Conservation (phyloP, 1,284 basidiomycete species). For the Cutaneotrichosporon cutaneum region DNA sequence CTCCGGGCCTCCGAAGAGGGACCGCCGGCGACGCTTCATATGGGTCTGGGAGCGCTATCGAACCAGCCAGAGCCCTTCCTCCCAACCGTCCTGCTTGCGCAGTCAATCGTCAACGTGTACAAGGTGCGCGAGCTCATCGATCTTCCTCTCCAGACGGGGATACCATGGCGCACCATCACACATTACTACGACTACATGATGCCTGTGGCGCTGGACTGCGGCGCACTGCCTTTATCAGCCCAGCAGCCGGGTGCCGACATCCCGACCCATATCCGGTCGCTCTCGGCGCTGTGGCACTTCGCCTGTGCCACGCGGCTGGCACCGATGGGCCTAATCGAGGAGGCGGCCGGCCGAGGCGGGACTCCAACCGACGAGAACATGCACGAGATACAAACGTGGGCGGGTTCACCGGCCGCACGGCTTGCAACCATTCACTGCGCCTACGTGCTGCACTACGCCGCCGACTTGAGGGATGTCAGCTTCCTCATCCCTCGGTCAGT, state of each 20-base stretch:
- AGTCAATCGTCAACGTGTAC: conserved; percentile 15
- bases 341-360: conserved; percentile 12
- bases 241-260: background rate
- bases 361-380: conserved; percentile 1
- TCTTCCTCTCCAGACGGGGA: background rate
- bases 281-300: conserved; percentile 16
- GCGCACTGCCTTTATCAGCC: background rate
- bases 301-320: conserved; percentile 11
- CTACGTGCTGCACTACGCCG: conserved; percentile 4
- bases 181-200: conserved; percentile 11
- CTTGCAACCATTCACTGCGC: conserved; percentile 14
- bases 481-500: conserved; percentile 16
- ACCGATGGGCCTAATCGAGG: conserved; percentile 11
- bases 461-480: conserved; percentile 11
- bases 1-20: background rate
- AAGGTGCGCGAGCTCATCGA: conserved; percentile 5
- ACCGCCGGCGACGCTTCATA: too few relatives aligned
- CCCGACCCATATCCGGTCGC: background rate
- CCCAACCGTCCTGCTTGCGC: conserved; percentile 11
- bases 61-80: conserved; percentile 8
- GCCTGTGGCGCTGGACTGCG: background rate
- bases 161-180: background rate
- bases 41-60: background rate
- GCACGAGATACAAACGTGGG: conserved; percentile 8
- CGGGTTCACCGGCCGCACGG: background rate